Conservation (phyloP, 2,329 filamentous ascomycete species). For the Penicillium thymicola region DNA sequence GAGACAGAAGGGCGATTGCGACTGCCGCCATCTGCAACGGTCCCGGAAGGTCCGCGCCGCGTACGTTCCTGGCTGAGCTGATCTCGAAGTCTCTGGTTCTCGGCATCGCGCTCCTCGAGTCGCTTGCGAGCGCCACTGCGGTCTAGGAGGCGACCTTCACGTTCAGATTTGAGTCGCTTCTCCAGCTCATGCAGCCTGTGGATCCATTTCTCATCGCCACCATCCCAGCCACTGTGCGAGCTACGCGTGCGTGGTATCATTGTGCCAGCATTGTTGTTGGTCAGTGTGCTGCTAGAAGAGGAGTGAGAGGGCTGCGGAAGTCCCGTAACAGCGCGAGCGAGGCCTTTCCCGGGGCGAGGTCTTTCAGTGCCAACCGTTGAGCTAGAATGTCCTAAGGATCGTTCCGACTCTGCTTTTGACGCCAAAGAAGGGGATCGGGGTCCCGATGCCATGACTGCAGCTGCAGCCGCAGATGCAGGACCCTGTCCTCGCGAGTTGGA, state of each 20-base stretch:
- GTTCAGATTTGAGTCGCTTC: constrained; percentile 80
- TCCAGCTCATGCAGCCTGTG: constrained; percentile 84
- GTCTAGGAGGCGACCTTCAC: constrained; percentile 81
- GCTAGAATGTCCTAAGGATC: constrained; percentile 55
- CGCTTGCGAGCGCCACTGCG: constrained; percentile 77
- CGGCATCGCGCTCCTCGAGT: constrained; percentile 69
- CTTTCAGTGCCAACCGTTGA: constrained; percentile 47
- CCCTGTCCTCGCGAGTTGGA: constrained; percentile 57
- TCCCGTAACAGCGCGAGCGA: constrained; percentile 32
- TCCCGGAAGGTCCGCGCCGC: constrained; percentile 32
- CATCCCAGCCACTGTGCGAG: constrained; percentile 25
- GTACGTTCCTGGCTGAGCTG: constrained; percentile 59
- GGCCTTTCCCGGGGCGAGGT: constrained; percentile 27
- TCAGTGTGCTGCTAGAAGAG: constrained; percentile 32
- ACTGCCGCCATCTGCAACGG: constrained; percentile 21
- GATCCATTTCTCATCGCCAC: constrained; percentile 72
- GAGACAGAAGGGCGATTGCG: constrained; percentile 16
- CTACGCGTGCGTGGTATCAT: constrained; percentile 26
- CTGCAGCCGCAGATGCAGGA: constrained; percentile 45
- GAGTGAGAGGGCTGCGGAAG: constrained; percentile 36
- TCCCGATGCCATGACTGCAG: constrained; percentile 27
- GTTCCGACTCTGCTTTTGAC: constrained; percentile 27
- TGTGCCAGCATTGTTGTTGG: constrained; percentile 29
- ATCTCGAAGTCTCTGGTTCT: constrained; percentile 67
- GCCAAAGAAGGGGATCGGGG: constrained; percentile 23